Conservation (phyloP, 2,329 filamentous ascomycete genomes). For the Delphinella strobiligena region DNA sequence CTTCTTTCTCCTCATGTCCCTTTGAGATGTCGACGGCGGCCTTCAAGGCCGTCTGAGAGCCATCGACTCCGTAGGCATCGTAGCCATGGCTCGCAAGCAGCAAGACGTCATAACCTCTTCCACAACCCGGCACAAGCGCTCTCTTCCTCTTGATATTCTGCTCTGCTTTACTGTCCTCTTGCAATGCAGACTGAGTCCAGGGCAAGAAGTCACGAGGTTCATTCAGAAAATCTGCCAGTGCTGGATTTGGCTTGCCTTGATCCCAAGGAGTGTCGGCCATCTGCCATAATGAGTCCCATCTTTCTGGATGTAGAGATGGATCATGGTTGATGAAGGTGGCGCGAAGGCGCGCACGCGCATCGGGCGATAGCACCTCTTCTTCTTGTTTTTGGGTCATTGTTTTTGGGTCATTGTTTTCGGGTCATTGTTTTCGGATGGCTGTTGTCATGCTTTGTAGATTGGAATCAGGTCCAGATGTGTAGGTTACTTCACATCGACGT, state of each 20-base stretch:
- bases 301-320: constrained; percentile 26
- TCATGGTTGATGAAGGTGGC: constrained; percentile 13
- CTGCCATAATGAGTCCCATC: constrained; percentile 47
- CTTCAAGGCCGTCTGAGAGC: constrained; percentile 39
- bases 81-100: constrained; percentile 65
- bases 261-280: constrained; percentile 47
- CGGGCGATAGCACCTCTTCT: too few relatives aligned
- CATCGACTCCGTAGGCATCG: constrained; percentile 65
- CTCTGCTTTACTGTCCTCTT: constrained; percentile 11
- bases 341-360: constrained; percentile 16
- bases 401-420: too few relatives aligned
- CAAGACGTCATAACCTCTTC: constrained; percentile 68
- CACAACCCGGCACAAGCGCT: constrained; percentile 72
- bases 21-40: constrained; percentile 35
- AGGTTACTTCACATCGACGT: too few relatives aligned
- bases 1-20: constrained; percentile 23
- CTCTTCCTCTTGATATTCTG: constrained; percentile 27
- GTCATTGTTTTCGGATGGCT: too few relatives aligned
- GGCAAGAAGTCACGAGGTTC: constrained; percentile 14
- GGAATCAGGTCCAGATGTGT: too few relatives aligned
- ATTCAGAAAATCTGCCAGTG: constrained; percentile 42
- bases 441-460: too few relatives aligned
- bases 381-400: too few relatives aligned
- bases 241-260: constrained; percentile 44
- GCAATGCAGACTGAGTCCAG: constrained; percentile 9